phyloP scores from a whole-genome alignment of 2,329 filamentous ascomycete genomes.

The Aspergillus aculeatinus region DNA sequence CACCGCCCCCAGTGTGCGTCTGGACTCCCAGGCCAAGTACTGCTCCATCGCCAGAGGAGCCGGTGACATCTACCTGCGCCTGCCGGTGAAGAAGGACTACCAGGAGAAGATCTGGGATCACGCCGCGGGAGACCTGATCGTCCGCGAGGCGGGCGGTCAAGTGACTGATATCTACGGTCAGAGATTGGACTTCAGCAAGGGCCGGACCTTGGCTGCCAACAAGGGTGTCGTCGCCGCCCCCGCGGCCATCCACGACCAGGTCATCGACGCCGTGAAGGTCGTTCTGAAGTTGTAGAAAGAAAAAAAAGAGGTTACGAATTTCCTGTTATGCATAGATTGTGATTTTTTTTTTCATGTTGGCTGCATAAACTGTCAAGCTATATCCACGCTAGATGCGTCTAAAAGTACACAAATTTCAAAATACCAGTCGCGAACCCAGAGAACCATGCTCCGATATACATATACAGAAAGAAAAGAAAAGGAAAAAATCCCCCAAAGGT shows the following conservation, averaged over 20 bases:
- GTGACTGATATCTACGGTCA: constrained; percentile 89
- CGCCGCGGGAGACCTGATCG: constrained; percentile 90
- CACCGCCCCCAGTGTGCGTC: constrained; percentile 81
- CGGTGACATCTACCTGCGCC: constrained; percentile 87
- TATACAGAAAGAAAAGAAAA: constrained; percentile 27
- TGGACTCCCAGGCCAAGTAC: constrained; percentile 99
- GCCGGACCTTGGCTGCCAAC: constrained; percentile 82
- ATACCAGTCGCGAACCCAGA: constrained; percentile 31
- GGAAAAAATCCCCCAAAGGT: constrained; percentile 27
- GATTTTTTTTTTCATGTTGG: background rate
- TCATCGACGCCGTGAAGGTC: constrained; percentile 78
- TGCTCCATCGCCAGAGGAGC: constrained; percentile 90
- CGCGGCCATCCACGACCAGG: constrained; percentile 68
- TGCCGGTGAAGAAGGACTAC: constrained; percentile 83
- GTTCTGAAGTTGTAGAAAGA: constrained; percentile 59
- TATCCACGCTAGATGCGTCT: constrained; percentile 30
- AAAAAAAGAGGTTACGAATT: constrained; percentile 14
- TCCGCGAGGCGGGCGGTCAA: constrained; percentile 86
- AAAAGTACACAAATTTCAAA: constrained; percentile 33
- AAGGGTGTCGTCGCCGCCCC: constrained; percentile 93
- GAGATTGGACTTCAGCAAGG: constrained; percentile 79
- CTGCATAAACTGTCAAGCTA: background rate
- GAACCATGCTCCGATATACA: constrained; percentile 27
- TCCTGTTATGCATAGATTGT: constrained; percentile 11
- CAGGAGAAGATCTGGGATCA: constrained; percentile 99